Evolutionary conservation across 192 early-diverging fungal genomes (phyloP).

Genomic region (Anaeromyces robustus): DNA sequence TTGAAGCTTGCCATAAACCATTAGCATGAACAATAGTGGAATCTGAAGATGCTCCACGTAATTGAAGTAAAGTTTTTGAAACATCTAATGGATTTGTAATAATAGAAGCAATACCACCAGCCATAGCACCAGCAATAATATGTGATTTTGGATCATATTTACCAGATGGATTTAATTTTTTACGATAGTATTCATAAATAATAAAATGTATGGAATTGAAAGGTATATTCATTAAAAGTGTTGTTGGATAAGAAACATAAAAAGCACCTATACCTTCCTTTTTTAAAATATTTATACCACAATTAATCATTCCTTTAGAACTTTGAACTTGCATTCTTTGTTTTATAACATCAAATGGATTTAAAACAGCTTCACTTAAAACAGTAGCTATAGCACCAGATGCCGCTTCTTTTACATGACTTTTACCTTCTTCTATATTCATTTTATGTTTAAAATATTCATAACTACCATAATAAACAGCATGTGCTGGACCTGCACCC

Average conservation of each 20-base stretch:
- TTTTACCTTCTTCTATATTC: slow-evolving; percentile 28
- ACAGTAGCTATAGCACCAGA: slow-evolving; percentile 83
- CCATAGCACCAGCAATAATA: slow-evolving; percentile 67
- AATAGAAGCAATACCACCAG: slow-evolving; percentile 73
- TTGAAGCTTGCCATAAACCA: slow-evolving; percentile 52
- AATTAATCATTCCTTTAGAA: slow-evolving; percentile 51
- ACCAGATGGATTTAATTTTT: slow-evolving; percentile 62
- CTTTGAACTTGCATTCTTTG: slow-evolving; percentile 86
- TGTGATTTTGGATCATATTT: slow-evolving; percentile 76
- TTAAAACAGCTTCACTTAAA: slow-evolving; percentile 79
- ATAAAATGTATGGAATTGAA: slow-evolving; percentile 90
- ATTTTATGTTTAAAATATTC: slow-evolving; percentile 66
- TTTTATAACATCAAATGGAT: slow-evolving; percentile 95
- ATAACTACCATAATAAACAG: slow-evolving; percentile 88
- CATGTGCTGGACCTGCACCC: slow-evolving; percentile 90
- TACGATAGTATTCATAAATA: slow-evolving; percentile 77
- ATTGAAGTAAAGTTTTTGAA: slow-evolving; percentile 89
- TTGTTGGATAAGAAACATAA: slow-evolving; percentile 88
- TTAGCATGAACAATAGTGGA: slow-evolving; percentile 46
- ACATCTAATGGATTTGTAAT: slow-evolving; percentile 92
- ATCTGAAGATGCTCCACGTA: slow-evolving; percentile 62
- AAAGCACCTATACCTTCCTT: slow-evolving; percentile 72
- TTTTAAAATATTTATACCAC: slow-evolving; percentile 46
- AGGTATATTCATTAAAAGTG: slow-evolving; percentile 83
- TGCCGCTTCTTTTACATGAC: slow-evolving; percentile 27